These are phyloP conservation scores for Mortierella claussenii DNA, from an alignment of 192 early-diverging fungal species.

Conservation along the genomic window DNA sequence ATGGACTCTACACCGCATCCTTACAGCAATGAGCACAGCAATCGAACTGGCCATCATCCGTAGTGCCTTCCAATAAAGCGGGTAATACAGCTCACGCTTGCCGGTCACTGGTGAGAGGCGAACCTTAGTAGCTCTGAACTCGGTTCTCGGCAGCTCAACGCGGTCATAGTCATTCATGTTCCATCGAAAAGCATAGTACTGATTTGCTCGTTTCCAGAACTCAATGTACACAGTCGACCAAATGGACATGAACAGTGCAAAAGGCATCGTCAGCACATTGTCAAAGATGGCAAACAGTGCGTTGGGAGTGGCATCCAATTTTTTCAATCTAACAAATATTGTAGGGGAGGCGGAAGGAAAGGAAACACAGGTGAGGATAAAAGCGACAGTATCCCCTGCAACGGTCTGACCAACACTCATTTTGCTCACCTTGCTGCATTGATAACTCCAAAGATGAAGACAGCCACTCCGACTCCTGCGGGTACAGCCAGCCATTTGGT, in stretches of 20 bases:
- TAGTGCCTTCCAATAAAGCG: slow-evolving; percentile 26
- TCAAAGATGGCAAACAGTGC: slow-evolving; percentile 65
- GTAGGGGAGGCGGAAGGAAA: not conserved
- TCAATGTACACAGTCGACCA: slow-evolving; percentile 70
- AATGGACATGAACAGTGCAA: slow-evolving; percentile 68
- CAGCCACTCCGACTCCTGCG: slow-evolving; percentile 59
- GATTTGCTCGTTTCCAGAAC: slow-evolving; percentile 66
- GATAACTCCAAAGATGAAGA: slow-evolving; percentile 64
- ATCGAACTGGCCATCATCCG: slow-evolving; percentile 18
- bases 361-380: not conserved
- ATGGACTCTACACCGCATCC: not conserved
- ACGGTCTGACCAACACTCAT: too few relatives aligned
- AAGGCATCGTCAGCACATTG: slow-evolving; percentile 66
- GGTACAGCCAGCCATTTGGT: slow-evolving; percentile 66
- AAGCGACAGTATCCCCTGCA: too few relatives aligned
- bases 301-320: slow-evolving; percentile 33
- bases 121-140: slow-evolving; percentile 59
- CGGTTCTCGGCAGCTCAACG: slow-evolving; percentile 58
- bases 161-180: slow-evolving; percentile 58
- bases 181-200: slow-evolving; percentile 59
- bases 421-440: slow-evolving; percentile 21
- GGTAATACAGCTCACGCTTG: slow-evolving; percentile 52
- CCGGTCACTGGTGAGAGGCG: slow-evolving; percentile 59
- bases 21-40: slow-evolving; percentile 23
- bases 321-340: slow-evolving; percentile 9